These are phyloP conservation scores for Melocanna baccifera DNA, from an alignment of 176 grass and related monocot genomes.

Conservation along the genomic window DNA sequence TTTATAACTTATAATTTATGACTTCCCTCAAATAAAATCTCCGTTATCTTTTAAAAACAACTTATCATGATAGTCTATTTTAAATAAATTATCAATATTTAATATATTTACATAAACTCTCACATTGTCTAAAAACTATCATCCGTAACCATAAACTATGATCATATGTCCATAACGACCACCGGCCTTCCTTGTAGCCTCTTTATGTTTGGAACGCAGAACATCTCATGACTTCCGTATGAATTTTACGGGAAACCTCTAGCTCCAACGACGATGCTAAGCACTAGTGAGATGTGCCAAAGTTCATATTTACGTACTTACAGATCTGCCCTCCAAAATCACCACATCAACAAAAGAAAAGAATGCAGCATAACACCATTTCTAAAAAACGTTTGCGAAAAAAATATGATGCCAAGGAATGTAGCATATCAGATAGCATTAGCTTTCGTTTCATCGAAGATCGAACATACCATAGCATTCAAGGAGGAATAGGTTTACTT, in stretches of 20 bases:
- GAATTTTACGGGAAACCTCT: neutral
- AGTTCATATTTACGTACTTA: neutral
- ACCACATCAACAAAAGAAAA: neutral
- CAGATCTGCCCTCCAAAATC: neutral
- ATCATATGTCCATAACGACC: too few species aligned
- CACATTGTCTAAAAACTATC: too few species aligned
- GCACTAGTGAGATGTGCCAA: too few species aligned
- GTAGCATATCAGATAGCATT: neutral
- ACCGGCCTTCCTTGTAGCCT: too few species aligned
- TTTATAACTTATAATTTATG: too few species aligned
- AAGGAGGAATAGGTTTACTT: neutral
- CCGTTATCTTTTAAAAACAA: too few species aligned
- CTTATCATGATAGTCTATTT: too few species aligned
- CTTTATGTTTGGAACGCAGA: neutral
- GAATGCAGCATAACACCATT: neutral
- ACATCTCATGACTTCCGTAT: neutral
- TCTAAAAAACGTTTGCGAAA: neutral
- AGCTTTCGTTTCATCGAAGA: neutral
- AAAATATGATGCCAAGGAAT: neutral
- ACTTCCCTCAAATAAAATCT: too few species aligned
- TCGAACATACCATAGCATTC: neutral
- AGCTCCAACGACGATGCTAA: too few species aligned
- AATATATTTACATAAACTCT: too few species aligned
- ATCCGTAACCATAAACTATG: too few species aligned
- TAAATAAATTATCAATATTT: too few species aligned